These are phyloP conservation scores for Apiospora marii DNA, from an alignment of 2,329 filamentous ascomycete genomes.

Conservation along the genomic window DNA sequence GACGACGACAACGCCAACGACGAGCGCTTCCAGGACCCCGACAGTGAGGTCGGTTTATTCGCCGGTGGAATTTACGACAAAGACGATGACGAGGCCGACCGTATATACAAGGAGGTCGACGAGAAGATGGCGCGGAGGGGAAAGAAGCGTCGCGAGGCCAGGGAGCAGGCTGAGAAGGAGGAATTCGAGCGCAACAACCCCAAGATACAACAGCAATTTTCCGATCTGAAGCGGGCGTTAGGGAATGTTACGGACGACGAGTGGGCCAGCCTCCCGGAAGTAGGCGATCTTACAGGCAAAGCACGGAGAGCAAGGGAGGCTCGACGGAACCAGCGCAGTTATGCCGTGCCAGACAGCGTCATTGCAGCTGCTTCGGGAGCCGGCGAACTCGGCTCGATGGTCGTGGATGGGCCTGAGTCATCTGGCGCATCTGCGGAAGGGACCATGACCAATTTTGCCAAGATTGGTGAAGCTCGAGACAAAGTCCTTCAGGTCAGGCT, in stretches of 20 bases:
- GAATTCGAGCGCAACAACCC: constrained; percentile 98
- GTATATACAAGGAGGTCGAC: constrained; percentile 94
- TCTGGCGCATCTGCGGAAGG: constrained; percentile 68
- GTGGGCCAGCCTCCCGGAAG: constrained; percentile 94
- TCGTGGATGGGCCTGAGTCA: constrained; percentile 79
- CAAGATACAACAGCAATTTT: constrained; percentile 98
- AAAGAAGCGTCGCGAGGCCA: constrained; percentile 89
- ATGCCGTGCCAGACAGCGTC: constrained; percentile 96
- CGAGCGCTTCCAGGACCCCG: constrained; percentile 90
- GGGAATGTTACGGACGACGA: constrained; percentile 92
- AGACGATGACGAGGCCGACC: constrained; percentile 96
- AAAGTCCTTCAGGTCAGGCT: constrained; percentile 95
- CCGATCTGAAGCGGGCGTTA: constrained; percentile 90
- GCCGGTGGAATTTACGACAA: constrained; percentile 95
- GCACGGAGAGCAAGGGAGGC: constrained; percentile 87
- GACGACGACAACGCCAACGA: constrained; percentile 79
- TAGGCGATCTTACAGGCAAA: constrained; percentile 95
- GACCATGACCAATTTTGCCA: constrained; percentile 97
- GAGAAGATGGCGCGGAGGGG: constrained; percentile 95
- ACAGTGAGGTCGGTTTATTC: constrained; percentile 96
- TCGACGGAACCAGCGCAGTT: constrained; percentile 78
- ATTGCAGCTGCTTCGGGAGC: constrained; percentile 85
- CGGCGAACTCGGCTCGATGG: constrained; percentile 83
- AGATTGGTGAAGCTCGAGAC: constrained; percentile 94
- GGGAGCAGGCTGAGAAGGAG: constrained; percentile 88